Percentiles rank a stretch among this genome's conserved stretches.
Conservation (phyloP, 805 yeast genomes). For the Kregervanrija pseudodelftensis region DNA sequence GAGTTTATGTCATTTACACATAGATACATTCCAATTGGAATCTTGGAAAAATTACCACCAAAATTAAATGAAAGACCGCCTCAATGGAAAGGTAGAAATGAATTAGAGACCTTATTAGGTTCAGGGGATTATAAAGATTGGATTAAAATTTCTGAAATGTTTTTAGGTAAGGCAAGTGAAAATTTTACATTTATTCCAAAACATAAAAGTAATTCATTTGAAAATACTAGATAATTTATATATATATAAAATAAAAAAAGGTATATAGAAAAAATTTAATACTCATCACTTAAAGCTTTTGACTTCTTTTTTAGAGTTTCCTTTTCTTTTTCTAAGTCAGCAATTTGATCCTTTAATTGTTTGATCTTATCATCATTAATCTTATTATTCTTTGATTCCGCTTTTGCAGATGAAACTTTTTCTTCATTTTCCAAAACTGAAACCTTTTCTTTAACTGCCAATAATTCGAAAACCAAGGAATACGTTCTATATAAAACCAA, state of each 20-base stretch:
- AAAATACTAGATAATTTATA: conserved; percentile 12
- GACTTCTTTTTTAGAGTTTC: conserved; percentile 69
- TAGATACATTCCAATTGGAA: conserved; percentile 90
- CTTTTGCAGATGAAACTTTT: conserved; percentile 12
- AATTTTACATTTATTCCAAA: conserved; percentile 80
- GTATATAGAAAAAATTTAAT: conserved; percentile 29
- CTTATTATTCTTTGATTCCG: conserved; percentile 3
- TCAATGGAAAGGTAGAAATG: conserved; percentile 87
- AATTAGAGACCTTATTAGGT: conserved; percentile 83
- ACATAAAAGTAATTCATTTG: conserved; percentile 86
- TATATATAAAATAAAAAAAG: neutral
- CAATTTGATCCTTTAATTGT: conserved; percentile 42
- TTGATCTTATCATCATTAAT: conserved; percentile 33
- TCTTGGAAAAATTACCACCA: conserved; percentile 82
- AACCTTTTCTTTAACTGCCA: conserved; percentile 52
- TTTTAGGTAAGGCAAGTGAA: conserved; percentile 78
- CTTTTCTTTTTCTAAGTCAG: conserved; percentile 58
- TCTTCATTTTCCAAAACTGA: conserved; percentile 11
- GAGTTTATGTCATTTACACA: conserved; percentile 93
- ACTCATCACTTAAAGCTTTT: conserved; percentile 54
- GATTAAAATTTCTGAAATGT: conserved; percentile 94
- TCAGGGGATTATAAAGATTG: conserved; percentile 84
- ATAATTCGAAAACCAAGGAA: conserved; percentile 66
- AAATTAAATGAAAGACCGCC: conserved; percentile 91
- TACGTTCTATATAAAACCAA: conserved; percentile 81